Evolutionary conservation across 345 rosid species (phyloP).

Genomic region (Ricinus communis): DNA sequence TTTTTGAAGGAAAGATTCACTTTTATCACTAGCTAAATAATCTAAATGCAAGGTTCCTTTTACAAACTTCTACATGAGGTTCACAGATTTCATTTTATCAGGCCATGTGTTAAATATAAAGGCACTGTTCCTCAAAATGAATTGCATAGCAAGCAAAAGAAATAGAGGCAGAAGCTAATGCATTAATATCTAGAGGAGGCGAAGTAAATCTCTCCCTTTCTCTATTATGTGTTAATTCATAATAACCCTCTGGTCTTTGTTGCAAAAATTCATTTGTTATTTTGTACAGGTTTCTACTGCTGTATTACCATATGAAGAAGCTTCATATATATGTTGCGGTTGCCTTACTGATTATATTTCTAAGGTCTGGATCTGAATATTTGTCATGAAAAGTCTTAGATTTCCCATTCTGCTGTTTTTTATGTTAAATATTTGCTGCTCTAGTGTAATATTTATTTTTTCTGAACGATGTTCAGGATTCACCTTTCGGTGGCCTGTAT

Average conservation of each 20-base stretch:
- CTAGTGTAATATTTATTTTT: no score
- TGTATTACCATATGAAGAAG: constrained; percentile 63
- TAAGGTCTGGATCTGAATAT: constrained; percentile 41
- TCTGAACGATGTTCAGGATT: no score
- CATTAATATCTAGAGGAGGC: constrained; percentile 66
- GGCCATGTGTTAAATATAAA: constrained; percentile 85
- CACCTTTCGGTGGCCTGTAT: no score
- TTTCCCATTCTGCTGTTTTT: background rate
- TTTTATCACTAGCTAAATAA: background rate
- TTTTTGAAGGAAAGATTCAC: no score
- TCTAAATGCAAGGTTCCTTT: background rate
- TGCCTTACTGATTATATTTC: constrained; percentile 78
- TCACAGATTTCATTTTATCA: constrained; percentile 25
- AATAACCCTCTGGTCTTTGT: background rate
- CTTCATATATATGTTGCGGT: constrained; percentile 70
- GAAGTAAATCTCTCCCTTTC: constrained; percentile 36
- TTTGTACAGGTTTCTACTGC: constrained; percentile 52
- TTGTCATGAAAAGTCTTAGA: background rate
- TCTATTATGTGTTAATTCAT: background rate
- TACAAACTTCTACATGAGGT: background rate
- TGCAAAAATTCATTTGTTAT: constrained; percentile 4
- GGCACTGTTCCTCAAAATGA: constrained; percentile 57
- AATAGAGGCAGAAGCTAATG: constrained; percentile 63
- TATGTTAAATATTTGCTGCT: background rate
- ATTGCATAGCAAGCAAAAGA: constrained; percentile 55